Evolutionary conservation across 306 rosid species (phyloP), one percentile per base, ranked within the genome.

Genomic region (Prunus persica): DNA sequence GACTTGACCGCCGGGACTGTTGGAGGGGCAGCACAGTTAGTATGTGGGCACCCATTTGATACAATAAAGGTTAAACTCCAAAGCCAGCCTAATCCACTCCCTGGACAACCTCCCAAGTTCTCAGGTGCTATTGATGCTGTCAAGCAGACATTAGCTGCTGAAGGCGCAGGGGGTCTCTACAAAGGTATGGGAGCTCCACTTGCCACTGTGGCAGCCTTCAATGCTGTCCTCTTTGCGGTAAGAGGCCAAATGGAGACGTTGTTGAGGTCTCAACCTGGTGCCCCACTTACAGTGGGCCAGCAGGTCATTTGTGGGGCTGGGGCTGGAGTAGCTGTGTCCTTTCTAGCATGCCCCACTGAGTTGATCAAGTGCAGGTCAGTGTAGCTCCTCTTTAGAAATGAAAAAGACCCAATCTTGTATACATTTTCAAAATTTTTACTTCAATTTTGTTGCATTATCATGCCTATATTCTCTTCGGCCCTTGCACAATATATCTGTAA

Each of bases 171-270:
- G 41, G 98, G 99, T n/a, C 86, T 96, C 78, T 96, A 91, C 87
- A 96, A 96, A 85, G 99, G 97, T 51, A 93, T 92, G 98, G 99
- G 99, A 43, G 99, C 96, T 71, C 99, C 98, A 51, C 91, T 96
- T 43, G 99, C 99, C 16, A 96, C 98, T 0, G 99, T 96, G 55
- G 98, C 99, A 9, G 96, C 96, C 58, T 96, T 96, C 84, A 96
- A 96, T 61, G 98, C 99, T 18, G 90, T 96, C 78, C 91, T 96
- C 54, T 96, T 96, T 79, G 47, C 97, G 0, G 99, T 85, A 20
- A 91, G 96, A 85, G 99, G 99, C 11, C 93, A 96, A 85, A 79
- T 93, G 93, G 99, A 92, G 84, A 46, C 88, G 15, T 71, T 91
- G 28, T 43, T 92, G 81, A 86, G 89, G 83, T 89, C 99, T 62